Evolutionary conservation across 148 eudicot species (phyloP).

Genomic region (Amaranthus cruentus): DNA sequence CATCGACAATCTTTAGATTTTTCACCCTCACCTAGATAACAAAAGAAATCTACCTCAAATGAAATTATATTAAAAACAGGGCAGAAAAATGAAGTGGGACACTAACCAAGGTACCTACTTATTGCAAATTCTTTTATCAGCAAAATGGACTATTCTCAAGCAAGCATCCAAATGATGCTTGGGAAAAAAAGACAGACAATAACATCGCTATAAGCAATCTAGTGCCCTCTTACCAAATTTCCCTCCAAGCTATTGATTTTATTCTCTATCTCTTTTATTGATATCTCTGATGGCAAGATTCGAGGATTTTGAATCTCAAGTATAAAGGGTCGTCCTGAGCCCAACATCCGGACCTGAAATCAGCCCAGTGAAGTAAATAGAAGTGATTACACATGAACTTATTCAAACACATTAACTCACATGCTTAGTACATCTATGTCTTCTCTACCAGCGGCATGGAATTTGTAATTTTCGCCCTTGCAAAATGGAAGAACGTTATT

Average conservation of each 20-base stretch:
- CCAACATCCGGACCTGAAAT: conserved; percentile 92
- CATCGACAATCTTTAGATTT: conserved; percentile 69
- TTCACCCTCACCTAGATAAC: conserved; percentile 66
- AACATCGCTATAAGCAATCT: neutral
- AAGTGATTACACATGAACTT: conserved; percentile 6
- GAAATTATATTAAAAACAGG: neutral
- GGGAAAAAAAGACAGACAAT: neutral
- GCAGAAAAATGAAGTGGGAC: neutral
- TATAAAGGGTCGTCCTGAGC: conserved; percentile 91
- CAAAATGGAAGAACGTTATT: conserved; percentile 64
- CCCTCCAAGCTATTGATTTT: conserved; percentile 64
- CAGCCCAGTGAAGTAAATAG: conserved; percentile 20
- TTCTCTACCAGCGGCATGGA: conserved; percentile 99
- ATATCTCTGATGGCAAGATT: conserved; percentile 50
- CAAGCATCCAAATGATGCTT: neutral
- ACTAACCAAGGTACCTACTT: neutral
- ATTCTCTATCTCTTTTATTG: conserved; percentile 59
- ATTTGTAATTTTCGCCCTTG: conserved; percentile 79
- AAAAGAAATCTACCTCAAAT: neutral
- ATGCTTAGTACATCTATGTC: conserved; percentile 82
- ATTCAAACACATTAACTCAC: conserved; percentile 24
- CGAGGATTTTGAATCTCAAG: conserved; percentile 92
- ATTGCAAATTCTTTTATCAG: no score
- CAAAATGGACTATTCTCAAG: neutral
- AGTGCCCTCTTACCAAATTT: conserved; percentile 43